phyloP scores from a whole-genome alignment of 495 filamentous ascomycete genomes.

The Neurospora sp. region DNA sequence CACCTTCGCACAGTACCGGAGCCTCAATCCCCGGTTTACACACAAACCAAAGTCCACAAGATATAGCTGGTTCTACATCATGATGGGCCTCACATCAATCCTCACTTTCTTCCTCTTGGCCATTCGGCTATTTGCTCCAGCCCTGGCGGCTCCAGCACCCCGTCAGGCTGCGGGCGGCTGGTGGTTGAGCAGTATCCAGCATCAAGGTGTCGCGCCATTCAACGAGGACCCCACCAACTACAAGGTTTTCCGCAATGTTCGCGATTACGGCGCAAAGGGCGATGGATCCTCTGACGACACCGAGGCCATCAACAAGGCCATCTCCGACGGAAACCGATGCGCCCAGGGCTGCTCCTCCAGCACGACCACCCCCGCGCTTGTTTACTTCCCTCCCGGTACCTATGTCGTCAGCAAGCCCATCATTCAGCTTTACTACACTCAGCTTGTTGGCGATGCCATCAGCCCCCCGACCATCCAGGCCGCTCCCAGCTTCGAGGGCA shows the following conservation, averaged over 20 bases:
- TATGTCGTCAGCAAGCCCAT: conserved; percentile 62
- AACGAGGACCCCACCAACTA: conserved; percentile 40
- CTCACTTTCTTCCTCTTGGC: conserved; percentile 26
- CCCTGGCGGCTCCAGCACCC: conserved; percentile 20
- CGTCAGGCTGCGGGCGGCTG: conserved; percentile 34
- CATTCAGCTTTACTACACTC: conserved; percentile 68
- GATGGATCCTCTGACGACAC: conserved; percentile 80
- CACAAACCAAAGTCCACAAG: conserved; percentile 10
- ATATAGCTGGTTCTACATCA: conserved; percentile 32
- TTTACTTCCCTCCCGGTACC: conserved; percentile 75
- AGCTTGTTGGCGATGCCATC: conserved; percentile 64
- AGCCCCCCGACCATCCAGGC: conserved; percentile 71
- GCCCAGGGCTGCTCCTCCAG: conserved; percentile 67
- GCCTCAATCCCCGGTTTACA: conserved; percentile 4
- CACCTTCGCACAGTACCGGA: not conserved
- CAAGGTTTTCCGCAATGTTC: conserved; percentile 80
- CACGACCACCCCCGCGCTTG: conserved; percentile 63
- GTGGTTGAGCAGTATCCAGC: conserved; percentile 67
- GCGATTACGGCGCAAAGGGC: conserved; percentile 52
- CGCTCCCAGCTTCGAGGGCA: conserved; percentile 59
- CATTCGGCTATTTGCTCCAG: conserved; percentile 24
- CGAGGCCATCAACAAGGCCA: conserved; percentile 78
- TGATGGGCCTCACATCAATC: conserved; percentile 32
- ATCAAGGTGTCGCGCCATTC: conserved; percentile 60
- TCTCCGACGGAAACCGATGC: conserved; percentile 67